Evolutionary conservation across 2,329 filamentous ascomycete species (phyloP).

Genomic region (Aaosphaeria arxii): DNA sequence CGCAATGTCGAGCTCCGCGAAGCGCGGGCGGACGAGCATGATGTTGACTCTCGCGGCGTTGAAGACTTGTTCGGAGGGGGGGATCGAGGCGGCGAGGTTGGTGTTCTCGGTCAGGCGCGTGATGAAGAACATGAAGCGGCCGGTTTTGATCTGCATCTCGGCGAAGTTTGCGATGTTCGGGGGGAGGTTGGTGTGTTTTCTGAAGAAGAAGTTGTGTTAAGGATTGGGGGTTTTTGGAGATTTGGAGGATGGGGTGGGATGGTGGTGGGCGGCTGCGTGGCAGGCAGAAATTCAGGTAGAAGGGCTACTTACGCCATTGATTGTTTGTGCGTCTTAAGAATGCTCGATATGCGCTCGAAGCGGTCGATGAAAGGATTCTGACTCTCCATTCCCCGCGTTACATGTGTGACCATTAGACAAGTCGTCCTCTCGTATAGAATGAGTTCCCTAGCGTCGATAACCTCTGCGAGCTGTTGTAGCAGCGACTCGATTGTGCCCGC

Average conservation of each 20-base stretch:
- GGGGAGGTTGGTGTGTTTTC: constrained; percentile 75
- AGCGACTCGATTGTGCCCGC: constrained; percentile 83
- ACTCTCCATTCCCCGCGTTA: constrained; percentile 71
- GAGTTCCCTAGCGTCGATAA: constrained; percentile 90
- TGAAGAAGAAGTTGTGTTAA: constrained; percentile 43
- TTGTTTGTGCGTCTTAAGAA: constrained; percentile 98
- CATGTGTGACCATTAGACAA: constrained; percentile 92
- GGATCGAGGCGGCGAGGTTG: constrained; percentile 88
- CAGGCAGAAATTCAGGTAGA: neutral
- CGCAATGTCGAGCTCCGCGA: constrained; percentile 60
- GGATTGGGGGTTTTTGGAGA: neutral
- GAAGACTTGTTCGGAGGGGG: constrained; percentile 86
- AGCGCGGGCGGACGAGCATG: constrained; percentile 78
- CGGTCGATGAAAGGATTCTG: constrained; percentile 88
- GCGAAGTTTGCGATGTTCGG: constrained; percentile 78
- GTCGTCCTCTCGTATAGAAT: constrained; percentile 94
- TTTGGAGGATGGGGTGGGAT: constrained; percentile 29
- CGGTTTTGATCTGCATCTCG: constrained; percentile 76
- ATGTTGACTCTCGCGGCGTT: constrained; percentile 90
- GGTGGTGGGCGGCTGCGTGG: constrained; percentile 19
- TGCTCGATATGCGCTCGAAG: constrained; percentile 92
- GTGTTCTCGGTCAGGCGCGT: constrained; percentile 97
- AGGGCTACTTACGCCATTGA: constrained; percentile 47
- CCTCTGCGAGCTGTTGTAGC: constrained; percentile 74
- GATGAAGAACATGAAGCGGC: constrained; percentile 87